Base-by-base conservation (phyloP, 768 basidiomycete genomes). In the Antrodiella citrinella region DNA sequence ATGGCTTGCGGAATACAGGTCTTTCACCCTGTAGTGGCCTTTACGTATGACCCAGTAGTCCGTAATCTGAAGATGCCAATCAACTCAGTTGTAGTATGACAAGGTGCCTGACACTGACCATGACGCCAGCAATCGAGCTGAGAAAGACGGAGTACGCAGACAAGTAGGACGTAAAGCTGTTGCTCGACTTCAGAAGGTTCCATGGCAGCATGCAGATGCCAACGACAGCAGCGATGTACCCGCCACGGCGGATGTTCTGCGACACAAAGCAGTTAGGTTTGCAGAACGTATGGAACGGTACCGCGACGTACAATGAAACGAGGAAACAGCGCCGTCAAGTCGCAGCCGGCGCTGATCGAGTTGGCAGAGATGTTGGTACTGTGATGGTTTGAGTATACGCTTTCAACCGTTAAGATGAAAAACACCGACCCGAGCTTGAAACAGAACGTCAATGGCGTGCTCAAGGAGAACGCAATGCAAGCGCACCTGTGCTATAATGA, bases 351-450 rank as follows among this genome's bases (percentile, higher is more conserved):
- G 41, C 81, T 84, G 60, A 91, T 78, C 3, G 84, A 82, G 68
- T 91, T 91, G 24, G 87, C 88, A 9, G 86, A 84, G 58, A 87
- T 84, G 64, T 87, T 90, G 24, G 84, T 86, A 15, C 82, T 84
- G 55, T 50, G 48, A 48, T 46, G 45, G 22, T 48, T 53, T 52
- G 21, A 56, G 48, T 44, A 15, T 42, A 50, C 45, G 39, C 21
- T 13, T 51, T 40, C 13, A 41, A n/a, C 30, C 44, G 20, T 18
- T 30, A 35, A 48, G 4, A 48, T 39, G 41, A 47, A 48, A 42
- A 15, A 43, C 20, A 45, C 56, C 20, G 44, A 59, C 60, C 59
- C 63, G 22, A 65, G 50, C 52, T 54, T n/a, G n/a, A n/a, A n/a
- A n/a, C n/a, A n/a, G n/a, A n/a, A n/a, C n/a, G n/a, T n/a, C n/a